Conservation (phyloP, 164 flowering plant species). For the Macadamia integrifolia region DNA sequence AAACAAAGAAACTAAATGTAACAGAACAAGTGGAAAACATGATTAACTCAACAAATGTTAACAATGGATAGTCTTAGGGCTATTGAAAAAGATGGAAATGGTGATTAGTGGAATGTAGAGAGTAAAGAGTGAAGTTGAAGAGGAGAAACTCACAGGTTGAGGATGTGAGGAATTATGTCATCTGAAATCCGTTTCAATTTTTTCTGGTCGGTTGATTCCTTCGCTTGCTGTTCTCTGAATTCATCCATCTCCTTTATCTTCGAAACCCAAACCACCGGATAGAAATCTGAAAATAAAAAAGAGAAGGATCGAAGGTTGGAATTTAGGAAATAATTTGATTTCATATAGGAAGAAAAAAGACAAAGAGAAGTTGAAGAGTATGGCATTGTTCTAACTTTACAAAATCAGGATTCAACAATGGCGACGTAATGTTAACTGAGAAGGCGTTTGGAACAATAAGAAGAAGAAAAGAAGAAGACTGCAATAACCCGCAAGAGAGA, state of each 20-base stretch:
- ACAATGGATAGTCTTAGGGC: no score
- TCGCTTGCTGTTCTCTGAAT: constrained; percentile 17
- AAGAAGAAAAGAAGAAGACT: no score
- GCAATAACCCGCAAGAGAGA: no score
- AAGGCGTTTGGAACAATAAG: no score
- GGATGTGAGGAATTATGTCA: constrained; percentile 56
- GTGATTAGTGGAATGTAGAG: background rate
- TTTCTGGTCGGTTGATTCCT: constrained; percentile 20
- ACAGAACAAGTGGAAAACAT: background rate
- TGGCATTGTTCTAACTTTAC: no score
- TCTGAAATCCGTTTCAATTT: constrained; percentile 30
- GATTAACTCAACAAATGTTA: background rate
- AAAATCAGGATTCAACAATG: no score
- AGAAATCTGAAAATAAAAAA: background rate
- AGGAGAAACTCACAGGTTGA: constrained; percentile 51
- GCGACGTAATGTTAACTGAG: no score
- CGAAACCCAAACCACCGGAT: background rate
- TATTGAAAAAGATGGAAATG: no score
- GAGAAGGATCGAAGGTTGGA: background rate
- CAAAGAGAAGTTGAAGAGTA: no score
- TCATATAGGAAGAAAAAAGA: background rate
- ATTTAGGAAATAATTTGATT: background rate
- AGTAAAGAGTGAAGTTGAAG: background rate
- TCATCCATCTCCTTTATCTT: constrained; percentile 16
- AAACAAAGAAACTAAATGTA: background rate